Percentiles rank a stretch among this genome's conserved stretches.
Evolutionary conservation across 257 asterid genomes (phyloP).

Genomic region (Solanum piurae): DNA sequence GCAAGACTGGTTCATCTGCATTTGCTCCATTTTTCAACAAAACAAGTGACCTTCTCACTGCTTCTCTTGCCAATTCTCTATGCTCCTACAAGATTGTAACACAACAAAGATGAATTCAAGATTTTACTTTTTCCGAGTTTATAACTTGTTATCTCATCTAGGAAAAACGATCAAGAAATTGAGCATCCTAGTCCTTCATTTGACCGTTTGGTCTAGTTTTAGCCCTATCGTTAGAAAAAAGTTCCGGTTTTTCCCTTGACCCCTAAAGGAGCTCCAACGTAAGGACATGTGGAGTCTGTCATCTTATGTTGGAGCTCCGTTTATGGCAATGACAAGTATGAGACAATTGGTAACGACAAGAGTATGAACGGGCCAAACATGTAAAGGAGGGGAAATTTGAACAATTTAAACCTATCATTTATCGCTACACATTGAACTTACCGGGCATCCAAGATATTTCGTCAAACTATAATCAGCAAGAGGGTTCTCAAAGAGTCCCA

Average conservation of each 20-base stretch:
- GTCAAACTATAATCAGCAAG: constrained; percentile 6
- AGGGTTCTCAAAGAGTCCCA: constrained; percentile 14
- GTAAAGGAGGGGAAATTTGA: not conserved
- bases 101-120: not conserved
- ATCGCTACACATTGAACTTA: not conserved
- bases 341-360: not conserved
- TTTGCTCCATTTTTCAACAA: constrained; percentile 4
- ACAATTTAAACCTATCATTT: not conserved
- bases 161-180: not conserved
- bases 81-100: not conserved
- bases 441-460: constrained; percentile 1
- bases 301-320: not conserved
- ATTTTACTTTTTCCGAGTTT: not conserved
- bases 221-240: not conserved
- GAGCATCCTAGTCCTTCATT: not conserved
- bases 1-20: constrained; percentile 10
- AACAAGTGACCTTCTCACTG: constrained; percentile 5
- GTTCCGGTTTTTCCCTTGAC: not conserved
- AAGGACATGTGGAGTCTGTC: not conserved
- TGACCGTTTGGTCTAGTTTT: not conserved
- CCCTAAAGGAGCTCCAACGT: not conserved
- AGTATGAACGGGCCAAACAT: not conserved
- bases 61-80: constrained; percentile 10
- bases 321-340: not conserved
- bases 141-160: not conserved